phyloP scores from a whole-genome alignment of 1,284 basidiomycete genomes.

The Malassezia furfur region DNA sequence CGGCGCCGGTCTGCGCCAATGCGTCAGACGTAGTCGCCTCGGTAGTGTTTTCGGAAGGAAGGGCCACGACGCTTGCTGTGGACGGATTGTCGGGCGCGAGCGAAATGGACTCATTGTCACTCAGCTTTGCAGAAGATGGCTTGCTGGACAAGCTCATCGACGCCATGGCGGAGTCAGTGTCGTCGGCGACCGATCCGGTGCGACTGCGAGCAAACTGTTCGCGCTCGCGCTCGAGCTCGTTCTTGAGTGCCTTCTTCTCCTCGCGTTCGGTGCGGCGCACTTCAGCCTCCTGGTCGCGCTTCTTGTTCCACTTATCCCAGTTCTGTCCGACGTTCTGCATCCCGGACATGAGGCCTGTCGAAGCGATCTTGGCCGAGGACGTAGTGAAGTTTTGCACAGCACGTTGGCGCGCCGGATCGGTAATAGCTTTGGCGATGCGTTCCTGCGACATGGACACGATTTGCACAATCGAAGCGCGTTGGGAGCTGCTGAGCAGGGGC shows the following conservation, averaged over 20 bases:
- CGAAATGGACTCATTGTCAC: neutral
- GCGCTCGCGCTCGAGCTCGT: constrained; percentile 11
- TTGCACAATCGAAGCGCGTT: constrained; percentile 21
- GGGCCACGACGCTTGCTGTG: constrained; percentile 2
- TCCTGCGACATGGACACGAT: constrained; percentile 22
- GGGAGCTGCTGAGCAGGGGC: constrained; percentile 18
- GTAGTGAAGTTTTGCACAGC: constrained; percentile 3
- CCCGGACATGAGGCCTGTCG: neutral
- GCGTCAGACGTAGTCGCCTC: neutral
- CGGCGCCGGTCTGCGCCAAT: constrained; percentile 2
- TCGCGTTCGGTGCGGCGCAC: neutral
- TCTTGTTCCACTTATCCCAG: constrained; percentile 8
- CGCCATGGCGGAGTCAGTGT: neutral
- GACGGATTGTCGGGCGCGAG: constrained; percentile 8
- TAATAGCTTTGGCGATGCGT: constrained; percentile 22
- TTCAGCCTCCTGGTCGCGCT: neutral
- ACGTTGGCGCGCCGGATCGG: constrained; percentile 22
- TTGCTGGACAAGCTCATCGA: neutral
- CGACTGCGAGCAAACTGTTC: neutral
- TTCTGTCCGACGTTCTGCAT: neutral
- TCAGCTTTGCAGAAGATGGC: neutral
- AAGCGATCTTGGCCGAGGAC: constrained; percentile 4
- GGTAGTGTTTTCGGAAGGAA: constrained; percentile 9
- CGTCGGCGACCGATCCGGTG: neutral
- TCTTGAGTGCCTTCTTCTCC: neutral